Evolutionary conservation across 331 rosid genomes (phyloP), one percentile per base, ranked within the genome.

Genomic region (Malus hybrid): DNA sequence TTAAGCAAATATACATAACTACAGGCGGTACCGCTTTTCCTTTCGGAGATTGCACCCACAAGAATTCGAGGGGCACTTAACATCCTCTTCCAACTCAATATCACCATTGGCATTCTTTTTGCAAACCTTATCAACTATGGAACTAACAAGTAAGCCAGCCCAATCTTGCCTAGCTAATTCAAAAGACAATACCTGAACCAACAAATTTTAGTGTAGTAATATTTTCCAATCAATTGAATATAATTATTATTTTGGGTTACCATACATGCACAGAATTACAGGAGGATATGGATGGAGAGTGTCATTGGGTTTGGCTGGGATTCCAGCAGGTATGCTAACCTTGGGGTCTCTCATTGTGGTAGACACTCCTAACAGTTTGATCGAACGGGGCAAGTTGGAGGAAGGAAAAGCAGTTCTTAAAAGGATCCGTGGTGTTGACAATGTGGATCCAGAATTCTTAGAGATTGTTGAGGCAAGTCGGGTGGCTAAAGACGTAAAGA

Each of bases 361-460:
- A 10, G 87, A 84, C 71, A 84, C 87, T 5, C 87, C 87, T 3
- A 77, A 81, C 5, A 84, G 87, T 39, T 80, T 84, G 4, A 65
- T 84, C 10, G 82, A 84, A 57, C 77, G 87, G 3, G 87, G 87
- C 2, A 77, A 80, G 72, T 29, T 73, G 20, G 82, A 80, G 20
- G 31, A 80, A 69, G 87, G 77, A 11, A 15, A 55, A n/a, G 28
- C 24, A 3, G 70, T 72, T 29, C 82, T 84, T 16, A 77, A 62
- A 57, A 77, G 73, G 59, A 84, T 84, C 6, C 63, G 87, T 6
- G 87, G 87, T 1, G 75, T 80, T 5, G 80, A 84, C 14, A 42
- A 84, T 22, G 84, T 84, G 3, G 82, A 74, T 8, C 76, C 73
- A 22, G 84, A 84, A 71, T 80, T 69, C 19, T 28, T 73, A 12